Evolutionary conservation across 257 asterid species (phyloP).

Genomic region (Rubia yunnanensis): DNA sequence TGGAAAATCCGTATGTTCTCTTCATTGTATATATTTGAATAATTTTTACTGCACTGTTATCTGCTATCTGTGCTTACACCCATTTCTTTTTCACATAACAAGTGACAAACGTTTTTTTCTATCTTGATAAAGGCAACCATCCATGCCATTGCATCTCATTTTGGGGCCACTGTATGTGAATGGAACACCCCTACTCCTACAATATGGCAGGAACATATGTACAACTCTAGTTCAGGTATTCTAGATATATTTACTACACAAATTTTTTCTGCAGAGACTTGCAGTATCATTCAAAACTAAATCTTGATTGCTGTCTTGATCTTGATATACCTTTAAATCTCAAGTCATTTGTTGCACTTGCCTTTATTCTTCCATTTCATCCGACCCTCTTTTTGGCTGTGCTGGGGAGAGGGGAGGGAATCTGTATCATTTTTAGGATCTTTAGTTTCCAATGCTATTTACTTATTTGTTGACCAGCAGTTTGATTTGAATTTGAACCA

Average conservation of each 20-base stretch:
- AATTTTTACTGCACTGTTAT: background rate
- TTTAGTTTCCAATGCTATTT: slow-evolving; percentile 7
- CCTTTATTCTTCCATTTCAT: background rate
- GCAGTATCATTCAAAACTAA: background rate
- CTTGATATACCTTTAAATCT: background rate
- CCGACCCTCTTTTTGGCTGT: background rate
- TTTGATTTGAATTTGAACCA: slow-evolving; percentile 26
- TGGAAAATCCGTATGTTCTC: slow-evolving; percentile 83
- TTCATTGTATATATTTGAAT: background rate
- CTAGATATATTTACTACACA: background rate
- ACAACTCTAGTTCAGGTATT: slow-evolving; percentile 72
- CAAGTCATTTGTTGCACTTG: background rate
- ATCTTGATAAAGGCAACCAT: slow-evolving; percentile 57
- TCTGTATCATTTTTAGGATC: slow-evolving; percentile 13
- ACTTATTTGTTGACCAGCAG: slow-evolving; percentile 2
- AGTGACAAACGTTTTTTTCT: slow-evolving; percentile 17
- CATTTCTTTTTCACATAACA: background rate
- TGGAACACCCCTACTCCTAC: slow-evolving; percentile 96
- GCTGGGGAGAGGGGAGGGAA: background rate
- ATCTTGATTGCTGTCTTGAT: background rate
- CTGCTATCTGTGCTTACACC: slow-evolving; percentile 2
- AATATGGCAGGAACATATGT: slow-evolving; percentile 85
- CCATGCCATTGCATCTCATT: slow-evolving; percentile 61
- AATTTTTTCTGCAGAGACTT: background rate
- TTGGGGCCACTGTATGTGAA: slow-evolving; percentile 68